phyloP scores from a whole-genome alignment of 208 protist species.

The Crithidia expoeki region DNA sequence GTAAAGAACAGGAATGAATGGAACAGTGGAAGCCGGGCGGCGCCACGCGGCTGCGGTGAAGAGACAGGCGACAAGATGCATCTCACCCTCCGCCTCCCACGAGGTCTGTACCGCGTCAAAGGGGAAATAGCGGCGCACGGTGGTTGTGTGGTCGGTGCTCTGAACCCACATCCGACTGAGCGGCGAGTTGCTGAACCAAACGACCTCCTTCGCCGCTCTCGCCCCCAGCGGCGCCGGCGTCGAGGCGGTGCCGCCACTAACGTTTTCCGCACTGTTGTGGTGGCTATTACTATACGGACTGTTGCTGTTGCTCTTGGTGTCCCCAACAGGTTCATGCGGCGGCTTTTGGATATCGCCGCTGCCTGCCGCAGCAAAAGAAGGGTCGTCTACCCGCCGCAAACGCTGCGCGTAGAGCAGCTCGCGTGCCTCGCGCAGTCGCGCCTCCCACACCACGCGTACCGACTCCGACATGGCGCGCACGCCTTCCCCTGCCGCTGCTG shows the following conservation, averaged over 20 bases:
- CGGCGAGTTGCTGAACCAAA: slow-evolving; percentile 41
- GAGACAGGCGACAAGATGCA: slow-evolving; percentile 84
- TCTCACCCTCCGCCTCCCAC: slow-evolving; percentile 79
- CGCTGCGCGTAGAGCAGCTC: slow-evolving; percentile 19
- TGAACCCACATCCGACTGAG: slow-evolving; percentile 42
- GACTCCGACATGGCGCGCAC: slow-evolving; percentile 4
- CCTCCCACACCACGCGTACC: slow-evolving; percentile 24
- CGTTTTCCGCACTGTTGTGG: neutral
- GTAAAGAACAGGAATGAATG: slow-evolving; percentile 25
- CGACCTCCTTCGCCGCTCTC: slow-evolving; percentile 26
- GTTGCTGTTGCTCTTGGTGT: neutral
- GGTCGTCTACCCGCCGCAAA: slow-evolving; percentile 12
- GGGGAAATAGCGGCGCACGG: slow-evolving; percentile 54
- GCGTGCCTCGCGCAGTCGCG: slow-evolving; percentile 26
- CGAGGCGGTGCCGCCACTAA: neutral
- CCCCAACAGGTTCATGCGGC: neutral
- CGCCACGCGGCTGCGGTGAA: slow-evolving; percentile 57
- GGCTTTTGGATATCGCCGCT: neutral
- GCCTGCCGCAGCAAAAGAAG: neutral
- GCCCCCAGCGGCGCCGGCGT: slow-evolving; percentile 2
- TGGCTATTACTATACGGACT: neutral
- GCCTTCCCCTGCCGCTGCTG: neutral
- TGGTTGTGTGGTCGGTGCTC: slow-evolving; percentile 26
- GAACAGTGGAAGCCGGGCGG: slow-evolving; percentile 24
- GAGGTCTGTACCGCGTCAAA: slow-evolving; percentile 58